Percentiles rank a stretch among this genome's conserved stretches.
These are phyloP conservation scores for Melastoma candidum DNA, from an alignment of 441 rosid genomes.

Conservation along the genomic window DNA sequence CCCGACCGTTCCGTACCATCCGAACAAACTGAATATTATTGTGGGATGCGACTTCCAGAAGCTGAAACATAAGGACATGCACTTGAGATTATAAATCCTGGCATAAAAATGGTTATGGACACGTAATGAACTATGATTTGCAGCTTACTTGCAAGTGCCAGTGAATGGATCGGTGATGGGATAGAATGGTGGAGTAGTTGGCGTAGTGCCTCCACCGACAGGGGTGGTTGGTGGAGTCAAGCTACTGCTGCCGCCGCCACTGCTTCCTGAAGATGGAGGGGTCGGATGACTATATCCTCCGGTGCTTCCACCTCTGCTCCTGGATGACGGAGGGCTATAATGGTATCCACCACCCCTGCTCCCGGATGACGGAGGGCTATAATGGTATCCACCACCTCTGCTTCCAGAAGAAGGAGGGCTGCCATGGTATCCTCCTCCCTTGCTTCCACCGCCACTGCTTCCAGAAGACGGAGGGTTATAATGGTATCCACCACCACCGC, in stretches of 20 bases:
- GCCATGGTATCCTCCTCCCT: too few relatives aligned
- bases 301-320: conserved; percentile 8
- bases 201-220: conserved; percentile 51
- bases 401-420: too few relatives aligned
- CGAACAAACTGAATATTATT: neutral
- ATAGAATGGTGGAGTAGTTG: conserved; percentile 16
- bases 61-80: neutral
- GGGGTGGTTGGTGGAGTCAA: conserved; percentile 33
- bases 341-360: too few relatives aligned
- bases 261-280: conserved; percentile 7
- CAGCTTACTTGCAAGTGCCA: conserved; percentile 58
- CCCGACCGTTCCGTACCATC: neutral
- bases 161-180: conserved; percentile 28
- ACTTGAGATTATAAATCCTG: too few relatives aligned
- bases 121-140: neutral
- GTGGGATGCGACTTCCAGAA: neutral
- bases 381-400: too few relatives aligned
- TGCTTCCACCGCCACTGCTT: too few relatives aligned
- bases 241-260: conserved; percentile 15
- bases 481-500: too few relatives aligned
- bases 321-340: neutral
- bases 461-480: too few relatives aligned
- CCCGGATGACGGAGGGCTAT: too few relatives aligned
- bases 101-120: neutral
- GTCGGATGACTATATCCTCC: neutral